Evolutionary conservation across 1,284 basidiomycete species (phyloP).

Genomic region (Rhodotorula glutinis): DNA sequence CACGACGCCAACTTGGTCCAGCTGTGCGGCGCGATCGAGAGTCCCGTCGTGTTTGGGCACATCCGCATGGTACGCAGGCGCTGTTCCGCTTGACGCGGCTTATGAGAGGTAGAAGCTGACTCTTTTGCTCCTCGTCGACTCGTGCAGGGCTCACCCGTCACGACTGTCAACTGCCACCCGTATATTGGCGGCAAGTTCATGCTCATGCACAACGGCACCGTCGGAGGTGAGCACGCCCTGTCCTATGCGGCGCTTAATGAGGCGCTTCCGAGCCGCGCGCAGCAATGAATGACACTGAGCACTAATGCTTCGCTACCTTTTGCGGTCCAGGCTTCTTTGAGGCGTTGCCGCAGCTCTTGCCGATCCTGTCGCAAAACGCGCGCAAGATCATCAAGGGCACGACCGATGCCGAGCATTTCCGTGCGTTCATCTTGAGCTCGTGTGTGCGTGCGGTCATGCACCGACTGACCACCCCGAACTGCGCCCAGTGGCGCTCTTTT

Average conservation of each 20-base stretch:
- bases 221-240: slow-evolving; percentile 9
- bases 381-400: slow-evolving; percentile 7
- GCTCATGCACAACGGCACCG: slow-evolving; percentile 19
- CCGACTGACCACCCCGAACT: neutral
- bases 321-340: neutral
- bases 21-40: slow-evolving; percentile 2
- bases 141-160: neutral
- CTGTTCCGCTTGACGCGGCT: no score
- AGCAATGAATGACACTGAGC: no score
- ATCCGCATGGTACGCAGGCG: slow-evolving; percentile 7
- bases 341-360: neutral
- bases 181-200: slow-evolving; percentile 7
- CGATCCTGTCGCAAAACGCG: neutral
- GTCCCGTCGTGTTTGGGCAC: slow-evolving; percentile 19
- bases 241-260: no score
- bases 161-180: slow-evolving; percentile 17
- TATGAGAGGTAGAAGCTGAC: no score
- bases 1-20: slow-evolving; percentile 11
- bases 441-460: no score
- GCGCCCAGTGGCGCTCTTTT: slow-evolving; percentile 22
- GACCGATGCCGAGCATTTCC: slow-evolving; percentile 16
- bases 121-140: no score
- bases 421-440: no score
- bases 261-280: no score
- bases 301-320: no score